Base-by-base conservation (phyloP, 2,329 filamentous ascomycete species). In the Coniochaeta sp. region DNA sequence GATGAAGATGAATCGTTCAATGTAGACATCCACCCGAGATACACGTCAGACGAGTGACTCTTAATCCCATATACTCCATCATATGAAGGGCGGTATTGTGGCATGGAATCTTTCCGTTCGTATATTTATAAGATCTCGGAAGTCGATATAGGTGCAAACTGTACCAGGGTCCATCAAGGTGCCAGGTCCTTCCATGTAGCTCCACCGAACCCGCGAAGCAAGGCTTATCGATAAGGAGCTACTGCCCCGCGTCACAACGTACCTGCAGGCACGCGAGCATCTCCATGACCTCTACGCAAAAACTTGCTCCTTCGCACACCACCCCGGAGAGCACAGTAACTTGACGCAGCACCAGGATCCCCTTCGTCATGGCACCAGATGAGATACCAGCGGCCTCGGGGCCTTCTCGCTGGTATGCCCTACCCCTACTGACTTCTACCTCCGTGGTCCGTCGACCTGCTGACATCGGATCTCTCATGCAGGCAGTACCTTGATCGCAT, bases 401-500 rank as follows among this genome's bases (percentile, higher is more conserved):
- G 36, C 63, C 65, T 3, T 61, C 61, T 47, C 60, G 68, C 67
- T 70, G 68, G 64, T 66, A 62, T 40, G 33, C 43, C 55, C 52
- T 43, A 52, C 57, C 43, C 34, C 36, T 57, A 47, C 47, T 2
- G 22, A 2, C 47, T 3, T 12, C 43, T 11, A 26, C 47, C 26
- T 26, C 19, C 3, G 24, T 31, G 24, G 2, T n/a, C 22, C 8
- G 24, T 31, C 12, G 44, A 50, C 16, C 17, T 55, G 28, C 24
- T 50, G 14, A 56, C 8, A 11, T 40, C 17, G 44, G 43, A 24
- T 55, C 62, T 43, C 44, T 59, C 47, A 33, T 62, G 59, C 64
- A 96, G 92, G 92, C 87, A 85, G 73, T 88, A 96, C 72, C 83
- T 98, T 61, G 87, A 98, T 75, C 88, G 83, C 63, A 87, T 97